phyloP scores from a whole-genome alignment of 371 early-diverging fungal species.

The Nosema muscidifuracis region DNA sequence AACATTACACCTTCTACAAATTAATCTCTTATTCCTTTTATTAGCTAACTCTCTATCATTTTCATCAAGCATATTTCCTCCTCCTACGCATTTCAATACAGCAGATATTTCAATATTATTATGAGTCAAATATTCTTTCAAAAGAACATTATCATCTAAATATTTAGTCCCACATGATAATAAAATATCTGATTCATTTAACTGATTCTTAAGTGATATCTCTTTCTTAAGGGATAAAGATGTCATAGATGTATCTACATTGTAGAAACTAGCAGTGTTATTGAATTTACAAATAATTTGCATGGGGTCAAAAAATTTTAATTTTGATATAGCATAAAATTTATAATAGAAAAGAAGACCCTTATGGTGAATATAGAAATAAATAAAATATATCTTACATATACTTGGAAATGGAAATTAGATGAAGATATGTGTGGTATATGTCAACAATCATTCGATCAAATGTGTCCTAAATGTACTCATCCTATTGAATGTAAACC shows the following conservation, averaged over 20 bases:
- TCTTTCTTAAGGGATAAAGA: conserved; percentile 16
- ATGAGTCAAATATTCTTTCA: neutral
- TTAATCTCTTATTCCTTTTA: conserved; percentile 23
- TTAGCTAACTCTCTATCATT: conserved; percentile 36
- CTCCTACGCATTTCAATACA: conserved; percentile 25
- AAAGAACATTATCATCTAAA: conserved; percentile 6
- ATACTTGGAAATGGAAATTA: conserved; percentile 61
- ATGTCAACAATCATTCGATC: conserved; percentile 63
- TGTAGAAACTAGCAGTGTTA: conserved; percentile 7
- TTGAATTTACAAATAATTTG: neutral
- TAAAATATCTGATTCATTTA: neutral
- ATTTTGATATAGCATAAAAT: too few relatives aligned
- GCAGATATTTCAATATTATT: conserved; percentile 3
- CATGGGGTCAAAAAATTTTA: conserved; percentile 7
- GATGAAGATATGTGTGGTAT: conserved; percentile 62
- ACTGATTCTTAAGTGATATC: neutral
- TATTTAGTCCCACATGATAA: conserved; percentile 7
- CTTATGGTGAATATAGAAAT: conserved; percentile 12
- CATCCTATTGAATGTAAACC: conserved; percentile 63
- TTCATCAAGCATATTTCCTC: conserved; percentile 48
- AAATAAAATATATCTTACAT: conserved; percentile 51
- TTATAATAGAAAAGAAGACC: too few relatives aligned
- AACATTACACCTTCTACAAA: conserved; percentile 56
- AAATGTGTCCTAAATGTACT: conserved; percentile 60
- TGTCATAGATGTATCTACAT: neutral